Base-by-base conservation (phyloP, 345 rosid genomes). In the Murraya paniculata region DNA sequence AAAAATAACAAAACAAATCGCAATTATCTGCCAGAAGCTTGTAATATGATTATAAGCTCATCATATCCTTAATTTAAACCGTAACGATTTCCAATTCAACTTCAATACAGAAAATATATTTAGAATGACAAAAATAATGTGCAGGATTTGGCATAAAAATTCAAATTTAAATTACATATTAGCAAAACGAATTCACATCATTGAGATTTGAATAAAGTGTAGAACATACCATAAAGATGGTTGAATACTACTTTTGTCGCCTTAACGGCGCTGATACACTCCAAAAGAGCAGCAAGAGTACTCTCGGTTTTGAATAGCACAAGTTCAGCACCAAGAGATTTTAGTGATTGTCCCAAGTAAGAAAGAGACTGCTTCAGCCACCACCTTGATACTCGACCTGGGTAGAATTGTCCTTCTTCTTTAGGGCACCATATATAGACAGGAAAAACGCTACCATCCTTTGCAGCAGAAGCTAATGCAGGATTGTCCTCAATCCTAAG, bases 401-500 rank as follows among this genome's bases (percentile, higher is more conserved):
- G 96, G 81, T 88, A 92, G 85, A 93, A 95, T 56, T 93, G 95
- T 36, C 89, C 96, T 84, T 95, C 98, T 79, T 92, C 98, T 77
- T 87, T 82, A 65, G 99, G 99, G 74, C 98, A 93, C 98, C 99
- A 95, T 80, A 92, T 91, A 74, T 85, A 93, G 31, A 95, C 91
- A 50, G 97, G 98, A 68, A 89, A 89, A 16, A 95, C 89, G 31
- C 82, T 66, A 31, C 99, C 98, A 30, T 90, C 96, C 82, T 84
- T 92, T 19, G 94, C 94, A 65, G 98, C 97, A 0, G 92, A 91
- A 39, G 97, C 88, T 85, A 95, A 84, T n/a, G 99, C 98, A n/a
- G 97, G 99, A 78, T 95, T 93, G 85, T 93, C 99, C 80, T 95
- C 99, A 71, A 95, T 90, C 85, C 99, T 87, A 41, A 93, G 86